Percentiles rank a stretch among this genome's conserved stretches.
Evolutionary conservation across 164 flowering plant genomes (phyloP).

Genomic region (Aristolochia californica): DNA sequence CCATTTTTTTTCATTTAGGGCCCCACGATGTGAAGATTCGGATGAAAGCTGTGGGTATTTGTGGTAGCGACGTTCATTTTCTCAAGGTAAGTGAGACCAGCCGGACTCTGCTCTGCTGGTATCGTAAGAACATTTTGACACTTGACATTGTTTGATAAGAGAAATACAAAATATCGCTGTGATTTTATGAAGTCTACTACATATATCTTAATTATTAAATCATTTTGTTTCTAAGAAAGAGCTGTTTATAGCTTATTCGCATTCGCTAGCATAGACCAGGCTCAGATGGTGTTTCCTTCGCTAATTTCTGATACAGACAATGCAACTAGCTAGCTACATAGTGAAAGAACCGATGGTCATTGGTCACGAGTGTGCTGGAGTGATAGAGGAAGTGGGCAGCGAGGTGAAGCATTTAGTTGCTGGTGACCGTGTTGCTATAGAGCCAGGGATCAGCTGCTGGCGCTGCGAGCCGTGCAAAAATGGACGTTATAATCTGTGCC

Average conservation of each 20-base stretch:
- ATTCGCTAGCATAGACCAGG: not conserved
- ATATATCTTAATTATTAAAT: no score
- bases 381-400: conserved; percentile 75
- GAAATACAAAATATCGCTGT: no score
- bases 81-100: conserved; percentile 42
- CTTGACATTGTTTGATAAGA: no score
- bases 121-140: no score
- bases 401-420: conserved; percentile 51
- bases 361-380: conserved; percentile 96
- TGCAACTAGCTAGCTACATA: conserved; percentile 56
- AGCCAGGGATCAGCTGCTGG: conserved; percentile 87
- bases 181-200: no score
- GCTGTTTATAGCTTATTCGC: no score
- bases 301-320: conserved; percentile 26
- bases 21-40: conserved; percentile 73
- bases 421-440: conserved; percentile 90
- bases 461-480: conserved; percentile 53
- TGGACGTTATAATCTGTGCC: conserved; percentile 87
- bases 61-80: conserved; percentile 97
- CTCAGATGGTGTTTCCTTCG: not conserved
- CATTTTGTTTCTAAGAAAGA: no score
- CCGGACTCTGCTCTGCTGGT: no score
- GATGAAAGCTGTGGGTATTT: conserved; percentile 96
- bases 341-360: conserved; percentile 96
- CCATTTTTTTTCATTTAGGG: conserved; percentile 24